Evolutionary conservation across 208 protist species (phyloP), one percentile per base, ranked within the genome.

Genomic region (Leishmania gerbilli): DNA sequence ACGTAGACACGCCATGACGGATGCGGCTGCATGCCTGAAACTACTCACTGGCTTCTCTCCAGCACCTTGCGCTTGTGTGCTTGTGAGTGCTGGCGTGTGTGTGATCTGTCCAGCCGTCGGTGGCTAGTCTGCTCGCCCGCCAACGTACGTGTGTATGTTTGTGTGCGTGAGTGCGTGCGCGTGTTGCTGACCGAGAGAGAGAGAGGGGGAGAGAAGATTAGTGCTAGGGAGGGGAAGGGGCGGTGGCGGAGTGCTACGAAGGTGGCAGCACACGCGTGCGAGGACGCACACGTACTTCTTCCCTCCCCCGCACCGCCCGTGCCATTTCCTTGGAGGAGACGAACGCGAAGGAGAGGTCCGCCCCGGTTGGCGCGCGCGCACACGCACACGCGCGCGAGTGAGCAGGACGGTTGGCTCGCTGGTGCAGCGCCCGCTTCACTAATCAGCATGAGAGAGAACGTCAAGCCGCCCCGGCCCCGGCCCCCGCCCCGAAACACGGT

Each of bases 1-100:
- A 84, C 74, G 42, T 87, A 85, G 40, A 81, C 17, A 19, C 69
- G 71, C 76, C 79, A 76, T 65, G 37, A 31, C 24, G 55, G 37
- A 17, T 42, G 51, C 51, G 49, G 37, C 74, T 77, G 74, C 74
- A 74, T 74, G 27, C 13, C 11, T 55, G 42, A 74, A 53, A 31
- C 45, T 21, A 15, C 11, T 37, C 40, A 53, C 68, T 24, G n/a
- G 3, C 27, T 53, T 53, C 68, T 53, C 21, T 74, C 24, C 9
- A 31, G 42, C 45, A n/a, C 47, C 49, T 37, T 27, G 15, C 47
- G 1, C 31, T 24, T 27, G n/a, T 62, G 3, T 45, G 49, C 40
- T 0, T 6, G 49, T 76, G 51, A 1, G 51, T 76, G 40, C 11
- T 67, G 62, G 31, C 15, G 65, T 45, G 11, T 45, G 11, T 71